Evolutionary conservation across 805 yeast species (phyloP), one percentile per base, ranked within the genome.

Genomic region (Monosporozyma siamensis): DNA sequence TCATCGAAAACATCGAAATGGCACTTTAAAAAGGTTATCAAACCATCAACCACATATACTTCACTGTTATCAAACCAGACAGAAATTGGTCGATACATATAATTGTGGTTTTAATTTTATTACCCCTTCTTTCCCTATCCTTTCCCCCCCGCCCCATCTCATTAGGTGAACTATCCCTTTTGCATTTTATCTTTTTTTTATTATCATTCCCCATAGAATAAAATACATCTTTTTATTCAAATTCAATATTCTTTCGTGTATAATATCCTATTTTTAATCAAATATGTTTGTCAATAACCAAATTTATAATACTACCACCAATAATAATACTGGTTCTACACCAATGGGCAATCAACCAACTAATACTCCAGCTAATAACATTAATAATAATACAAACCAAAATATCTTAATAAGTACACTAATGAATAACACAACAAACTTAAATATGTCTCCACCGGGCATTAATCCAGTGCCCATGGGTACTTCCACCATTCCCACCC

Each of bases 371-470:
- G n/a, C n/a, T n/a, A n/a, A n/a, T n/a, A n/a, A n/a, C n/a, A n/a
- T n/a, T n/a, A n/a, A n/a, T 32, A 32, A 32, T 32, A 12, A 5
- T 20, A 32, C 17, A 9, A 32, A 32, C 18, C 35, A 32, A 32
- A 32, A 32, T 20, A 32, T 32, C 18, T 11, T 32, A 7, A 32
- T 32, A 22, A 32, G 22, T 18, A 32, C 35, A 12, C 18, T 32
- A 32, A 32, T 32, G 35, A 32, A 30, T 17, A 30, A 30, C 15
- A 6, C 32, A 8, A 29, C 15, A 8, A 29, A 29, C 17, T 7
- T 9, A 6, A 32, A 32, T 18, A 32, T 32, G 35, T 32, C 35
- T 18, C 35, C 35, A 32, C 35, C 35, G n/a, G 35, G 35, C 3
- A 17, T 32, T 4, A 32, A 32, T n/a, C 18, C 41, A 24, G 26